Conservation (phyloP, 1,284 basidiomycete genomes). For the Schizophyllum amplum region DNA sequence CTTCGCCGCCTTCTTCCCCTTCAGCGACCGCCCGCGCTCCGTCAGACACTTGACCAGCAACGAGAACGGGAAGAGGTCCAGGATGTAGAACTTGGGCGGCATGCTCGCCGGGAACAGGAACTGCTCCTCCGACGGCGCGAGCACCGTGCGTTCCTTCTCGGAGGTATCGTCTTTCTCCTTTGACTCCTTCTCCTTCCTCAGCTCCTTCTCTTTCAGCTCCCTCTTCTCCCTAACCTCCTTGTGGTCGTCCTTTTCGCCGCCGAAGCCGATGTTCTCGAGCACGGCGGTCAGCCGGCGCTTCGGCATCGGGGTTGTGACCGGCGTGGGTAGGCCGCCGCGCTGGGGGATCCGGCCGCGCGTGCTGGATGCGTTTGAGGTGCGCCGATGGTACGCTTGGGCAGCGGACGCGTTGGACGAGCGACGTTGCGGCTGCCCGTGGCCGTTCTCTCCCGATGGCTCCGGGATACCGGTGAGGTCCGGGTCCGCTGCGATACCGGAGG, state of each 20-base stretch:
- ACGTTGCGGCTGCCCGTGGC: not conserved
- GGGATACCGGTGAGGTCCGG: constrained; percentile 24
- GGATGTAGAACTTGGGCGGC: constrained; percentile 55
- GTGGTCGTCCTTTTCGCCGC: too few species aligned
- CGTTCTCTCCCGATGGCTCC: too few species aligned
- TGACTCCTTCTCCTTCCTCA: too few species aligned
- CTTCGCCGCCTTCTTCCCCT: constrained; percentile 50
- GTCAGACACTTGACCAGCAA: constrained; percentile 41
- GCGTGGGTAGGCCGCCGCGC: not conserved
- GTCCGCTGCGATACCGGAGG: constrained; percentile 41
- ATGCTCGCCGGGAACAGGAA: constrained; percentile 48
- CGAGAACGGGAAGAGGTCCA: constrained; percentile 68
- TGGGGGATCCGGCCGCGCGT: not conserved
- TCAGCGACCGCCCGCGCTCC: constrained; percentile 38
- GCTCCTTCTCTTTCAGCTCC: too few species aligned
- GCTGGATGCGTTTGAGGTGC: not conserved
- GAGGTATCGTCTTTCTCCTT: constrained; percentile 13
- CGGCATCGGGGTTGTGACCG: not conserved
- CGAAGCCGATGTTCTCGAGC: too few species aligned
- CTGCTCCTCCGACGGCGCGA: constrained; percentile 30
- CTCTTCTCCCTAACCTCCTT: not conserved
- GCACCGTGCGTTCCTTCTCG: constrained; percentile 13
- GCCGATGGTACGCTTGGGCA: not conserved
- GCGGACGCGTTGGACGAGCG: not conserved
- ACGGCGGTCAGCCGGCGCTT: not conserved